These are phyloP conservation scores for Vitis rotundifolia DNA, from an alignment of 164 flowering plant genomes.

Conservation along the genomic window DNA sequence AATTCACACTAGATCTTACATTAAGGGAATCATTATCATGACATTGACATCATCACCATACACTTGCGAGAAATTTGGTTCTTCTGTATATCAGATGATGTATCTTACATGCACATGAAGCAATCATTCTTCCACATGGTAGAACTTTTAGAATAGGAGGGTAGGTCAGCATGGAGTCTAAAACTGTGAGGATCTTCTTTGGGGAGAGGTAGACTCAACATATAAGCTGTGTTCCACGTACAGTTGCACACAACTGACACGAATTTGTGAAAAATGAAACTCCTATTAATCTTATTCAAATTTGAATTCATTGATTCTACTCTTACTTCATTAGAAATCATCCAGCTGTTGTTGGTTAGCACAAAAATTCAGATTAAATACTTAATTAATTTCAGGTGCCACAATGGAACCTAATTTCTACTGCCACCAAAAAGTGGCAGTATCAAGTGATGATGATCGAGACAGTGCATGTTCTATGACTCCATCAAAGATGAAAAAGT, in stretches of 20 bases:
- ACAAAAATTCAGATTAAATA: background rate
- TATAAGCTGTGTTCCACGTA: background rate
- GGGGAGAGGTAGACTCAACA: background rate
- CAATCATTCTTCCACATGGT: no score
- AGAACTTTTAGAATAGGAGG: no score
- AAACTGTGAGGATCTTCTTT: no score
- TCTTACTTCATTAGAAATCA: no score
- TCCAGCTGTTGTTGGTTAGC: no score
- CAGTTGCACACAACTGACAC: no score
- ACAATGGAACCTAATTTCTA: conserved; percentile 2
- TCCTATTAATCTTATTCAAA: background rate
- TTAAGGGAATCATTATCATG: background rate
- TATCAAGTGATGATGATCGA: background rate
- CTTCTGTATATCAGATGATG: background rate
- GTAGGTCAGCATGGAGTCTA: no score
- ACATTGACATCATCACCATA: background rate
- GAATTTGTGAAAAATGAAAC: background rate
- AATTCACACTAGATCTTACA: background rate
- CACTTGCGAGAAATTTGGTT: background rate
- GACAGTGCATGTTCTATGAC: background rate
- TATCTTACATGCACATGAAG: no score
- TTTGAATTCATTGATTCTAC: no score
- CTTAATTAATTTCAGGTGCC: background rate
- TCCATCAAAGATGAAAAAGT: background rate
- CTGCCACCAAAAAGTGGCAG: conserved; percentile 2